These are phyloP conservation scores for Suhomyces kilbournensis DNA, from an alignment of 805 yeast genomes.

Conservation along the genomic window DNA sequence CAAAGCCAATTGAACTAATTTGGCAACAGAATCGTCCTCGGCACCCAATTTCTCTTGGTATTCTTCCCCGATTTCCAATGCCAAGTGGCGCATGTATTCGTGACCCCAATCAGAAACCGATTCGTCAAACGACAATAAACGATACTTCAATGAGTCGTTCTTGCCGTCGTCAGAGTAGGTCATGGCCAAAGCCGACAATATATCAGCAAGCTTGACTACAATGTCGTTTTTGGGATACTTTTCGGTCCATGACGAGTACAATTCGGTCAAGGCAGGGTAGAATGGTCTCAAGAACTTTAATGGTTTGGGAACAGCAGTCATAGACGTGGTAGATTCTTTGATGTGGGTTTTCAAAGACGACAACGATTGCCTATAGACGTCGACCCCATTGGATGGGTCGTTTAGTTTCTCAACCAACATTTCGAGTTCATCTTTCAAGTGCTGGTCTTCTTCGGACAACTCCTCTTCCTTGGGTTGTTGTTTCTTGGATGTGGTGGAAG, in stretches of 20 bases:
- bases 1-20: slow-evolving; percentile 63
- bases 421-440: slow-evolving; percentile 82
- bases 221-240: slow-evolving; percentile 16
- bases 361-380: slow-evolving; percentile 45
- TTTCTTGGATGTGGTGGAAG: slow-evolving; percentile 17
- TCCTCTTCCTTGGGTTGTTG: slow-evolving; percentile 60
- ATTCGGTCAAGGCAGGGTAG: slow-evolving; percentile 62
- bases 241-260: slow-evolving; percentile 67
- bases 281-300: slow-evolving; percentile 90
- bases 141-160: slow-evolving; percentile 74
- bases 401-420: slow-evolving; percentile 75
- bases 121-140: slow-evolving; percentile 57
- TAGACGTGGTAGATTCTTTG: slow-evolving; percentile 91
- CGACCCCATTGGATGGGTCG: slow-evolving; percentile 55
- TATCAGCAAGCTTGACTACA: slow-evolving; percentile 71
- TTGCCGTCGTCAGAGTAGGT: slow-evolving; percentile 82
- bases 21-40: slow-evolving; percentile 32
- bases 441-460: slow-evolving; percentile 88
- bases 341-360: slow-evolving; percentile 71
- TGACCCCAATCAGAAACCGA: slow-evolving; percentile 92
- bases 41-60: slow-evolving; percentile 50
- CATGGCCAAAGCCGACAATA: slow-evolving; percentile 91
- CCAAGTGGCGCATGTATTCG: slow-evolving; percentile 93
- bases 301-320: slow-evolving; percentile 99
- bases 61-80: slow-evolving; percentile 90